Evolutionary conservation across 257 asterid genomes (phyloP).

Genomic region (Primulina tabacum): DNA sequence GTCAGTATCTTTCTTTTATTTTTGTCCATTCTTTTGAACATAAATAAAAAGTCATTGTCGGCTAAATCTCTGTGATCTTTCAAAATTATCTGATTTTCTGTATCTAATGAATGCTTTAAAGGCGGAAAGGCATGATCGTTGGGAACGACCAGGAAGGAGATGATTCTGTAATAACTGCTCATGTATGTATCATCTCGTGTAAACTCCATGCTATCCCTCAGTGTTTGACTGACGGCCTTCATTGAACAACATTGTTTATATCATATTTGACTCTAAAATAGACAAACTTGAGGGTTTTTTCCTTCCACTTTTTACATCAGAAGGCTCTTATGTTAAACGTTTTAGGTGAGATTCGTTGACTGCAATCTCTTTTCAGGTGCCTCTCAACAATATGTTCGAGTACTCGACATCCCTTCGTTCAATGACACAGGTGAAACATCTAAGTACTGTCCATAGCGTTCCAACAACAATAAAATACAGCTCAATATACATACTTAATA

Average conservation of each 20-base stretch:
- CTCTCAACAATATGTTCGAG: conserved; percentile 98
- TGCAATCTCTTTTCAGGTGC: conserved; percentile 58
- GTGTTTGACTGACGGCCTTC: background rate
- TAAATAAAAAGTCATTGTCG: background rate
- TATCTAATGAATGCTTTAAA: conserved; percentile 30
- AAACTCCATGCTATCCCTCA: background rate
- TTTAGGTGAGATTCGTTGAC: no score
- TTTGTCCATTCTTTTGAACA: conserved; percentile 5
- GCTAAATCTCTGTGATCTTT: conserved; percentile 9
- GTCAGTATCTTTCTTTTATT: conserved; percentile 38
- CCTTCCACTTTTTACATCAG: background rate
- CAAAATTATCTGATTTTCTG: conserved; percentile 11
- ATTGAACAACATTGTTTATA: background rate
- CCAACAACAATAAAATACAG: background rate
- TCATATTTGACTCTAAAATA: background rate
- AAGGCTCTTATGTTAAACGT: background rate
- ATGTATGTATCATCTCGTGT: conserved; percentile 43
- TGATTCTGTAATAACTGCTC: conserved; percentile 76
- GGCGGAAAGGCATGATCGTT: conserved; percentile 94
- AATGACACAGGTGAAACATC: conserved; percentile 82
- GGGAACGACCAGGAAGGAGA: conserved; percentile 98
- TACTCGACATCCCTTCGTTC: conserved; percentile 97
- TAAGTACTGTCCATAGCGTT: background rate
- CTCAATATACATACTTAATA: background rate
- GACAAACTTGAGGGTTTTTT: background rate